Base-by-base conservation (phyloP, 148 eudicot genomes). In the Rhododendron mucronatum region DNA sequence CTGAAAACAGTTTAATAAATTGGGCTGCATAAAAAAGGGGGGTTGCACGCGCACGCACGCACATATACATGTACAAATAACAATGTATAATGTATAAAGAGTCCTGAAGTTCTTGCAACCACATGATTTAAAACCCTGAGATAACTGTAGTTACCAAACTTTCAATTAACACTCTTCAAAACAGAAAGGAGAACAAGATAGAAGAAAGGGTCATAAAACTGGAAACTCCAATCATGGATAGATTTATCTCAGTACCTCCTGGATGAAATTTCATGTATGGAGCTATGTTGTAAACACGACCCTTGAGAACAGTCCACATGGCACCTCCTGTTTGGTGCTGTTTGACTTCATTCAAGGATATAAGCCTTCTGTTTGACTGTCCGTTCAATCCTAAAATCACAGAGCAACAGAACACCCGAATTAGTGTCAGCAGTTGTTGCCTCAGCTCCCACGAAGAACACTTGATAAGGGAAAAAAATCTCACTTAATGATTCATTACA, bases 191-290 rank as follows among this genome's bases (percentile, higher is more conserved):
- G 65, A 75, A 82, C 73, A 59, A 61, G 21, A 82, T 11, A 81
- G 26, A 81, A 9, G 37, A 35, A n/a, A 81, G 5, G 26, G n/a
- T 23, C 20, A 21, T 45, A 21, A 37, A 3, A 63, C 71, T 20
- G 14, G 30, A 63, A 63, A 59, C 37, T n/a, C 74, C 84, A 23
- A 82, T 39, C 7, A n/a, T 10, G 18, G 4, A 63, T 1, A 1
- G 12, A 41, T 35, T 23, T 37, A 44, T 18, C 61, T 84, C 7
- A 80, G 80, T 95, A 97, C 99, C 99, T 93, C 99, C 99, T n/a
- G 98, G 99, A 79, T 97, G 99, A 88, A 95, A 97, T 86, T 95
- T 97, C 99, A 97, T 95, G 88, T 95, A 97, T 30, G 99, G 98
- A 65, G 92, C 83, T 85, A 97, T 91, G 84, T 97, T 97, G 91